These are phyloP conservation scores for Sporobolomyces phaffii DNA, from an alignment of 768 basidiomycete species.

Conservation along the genomic window DNA sequence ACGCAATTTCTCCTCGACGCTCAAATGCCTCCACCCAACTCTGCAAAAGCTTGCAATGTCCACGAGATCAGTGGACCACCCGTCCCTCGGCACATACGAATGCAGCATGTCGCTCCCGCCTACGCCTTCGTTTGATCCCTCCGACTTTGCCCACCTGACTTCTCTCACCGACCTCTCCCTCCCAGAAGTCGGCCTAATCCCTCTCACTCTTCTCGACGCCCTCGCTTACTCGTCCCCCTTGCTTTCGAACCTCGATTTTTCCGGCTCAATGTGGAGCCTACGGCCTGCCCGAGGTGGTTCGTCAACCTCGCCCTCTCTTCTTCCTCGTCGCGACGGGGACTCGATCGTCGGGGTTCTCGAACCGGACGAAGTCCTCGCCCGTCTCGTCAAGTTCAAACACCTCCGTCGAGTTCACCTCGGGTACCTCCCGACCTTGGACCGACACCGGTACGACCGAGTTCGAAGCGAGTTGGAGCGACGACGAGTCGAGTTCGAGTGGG, in stretches of 20 bases:
- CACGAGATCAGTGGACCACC: too few relatives aligned
- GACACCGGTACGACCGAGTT: background rate
- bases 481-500: background rate
- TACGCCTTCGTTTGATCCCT: background rate
- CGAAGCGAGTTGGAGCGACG: background rate
- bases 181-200: background rate
- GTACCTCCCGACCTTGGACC: background rate
- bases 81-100: too few relatives aligned
- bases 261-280: background rate
- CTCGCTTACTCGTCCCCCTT: background rate
- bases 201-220: background rate
- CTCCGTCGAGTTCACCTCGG: background rate
- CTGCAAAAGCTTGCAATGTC: too few relatives aligned
- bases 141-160: background rate
- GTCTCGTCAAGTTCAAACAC: background rate
- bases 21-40: too few relatives aligned
- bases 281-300: background rate
- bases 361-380: background rate
- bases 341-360: background rate
- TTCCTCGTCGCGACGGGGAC: background rate
- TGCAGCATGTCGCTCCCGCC: background rate
- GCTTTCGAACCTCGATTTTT: background rate
- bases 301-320: too few relatives aligned
- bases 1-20: background rate
- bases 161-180: background rate